Evolutionary conservation across 2,329 filamentous ascomycete genomes (phyloP), one percentile per base, ranked within the genome.

Genomic region (Graphilbum ipis-grandicollis): DNA sequence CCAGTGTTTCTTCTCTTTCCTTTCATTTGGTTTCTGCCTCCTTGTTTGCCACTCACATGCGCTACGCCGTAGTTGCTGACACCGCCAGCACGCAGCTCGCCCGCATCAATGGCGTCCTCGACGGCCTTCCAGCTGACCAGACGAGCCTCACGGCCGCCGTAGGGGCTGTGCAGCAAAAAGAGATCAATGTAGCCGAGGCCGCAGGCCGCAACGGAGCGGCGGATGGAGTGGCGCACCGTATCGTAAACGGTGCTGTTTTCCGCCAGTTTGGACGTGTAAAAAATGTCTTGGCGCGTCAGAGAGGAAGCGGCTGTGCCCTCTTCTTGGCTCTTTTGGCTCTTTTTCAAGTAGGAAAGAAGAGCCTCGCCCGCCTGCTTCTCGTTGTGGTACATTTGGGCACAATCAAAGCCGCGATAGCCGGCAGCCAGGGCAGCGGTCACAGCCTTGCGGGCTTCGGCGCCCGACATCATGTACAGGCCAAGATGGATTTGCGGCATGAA

Each of bases 231-330:
- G 35, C 75, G 67, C 19, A 79, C 79, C 4, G 61, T 58, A n/a
- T 78, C 67, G 52, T 86, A 88, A 5, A 66, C 66, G 2, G 63
- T 63, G 47, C 58, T 59, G 50, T 75, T 81, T 40, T 65, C 72
- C 2, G 72, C 73, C 13, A 90, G 65, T 58, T 90, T 92, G 26
- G 76, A 79, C 1, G 82, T 90, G 53, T 82, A 86, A 55, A 82
- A 82, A 37, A 90, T 61, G 48, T 86, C 74, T 39, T 75, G 68
- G 5, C 82, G 68, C 43, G 62, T 66, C 21, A 84, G 52, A 13
- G 29, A 15, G 7, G 28, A 6, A 0, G 59, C 62, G 15, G 25
- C 14, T 0, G 53, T 57, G 43, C n/a, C n/a, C 71, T 71, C 12
- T 58, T 55, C 3, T 47, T 49, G 19, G 56, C 56, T 7, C 18